Evolutionary conservation across 2,329 filamentous ascomycete species (phyloP).

Genomic region (Diaporthe ampelina): DNA sequence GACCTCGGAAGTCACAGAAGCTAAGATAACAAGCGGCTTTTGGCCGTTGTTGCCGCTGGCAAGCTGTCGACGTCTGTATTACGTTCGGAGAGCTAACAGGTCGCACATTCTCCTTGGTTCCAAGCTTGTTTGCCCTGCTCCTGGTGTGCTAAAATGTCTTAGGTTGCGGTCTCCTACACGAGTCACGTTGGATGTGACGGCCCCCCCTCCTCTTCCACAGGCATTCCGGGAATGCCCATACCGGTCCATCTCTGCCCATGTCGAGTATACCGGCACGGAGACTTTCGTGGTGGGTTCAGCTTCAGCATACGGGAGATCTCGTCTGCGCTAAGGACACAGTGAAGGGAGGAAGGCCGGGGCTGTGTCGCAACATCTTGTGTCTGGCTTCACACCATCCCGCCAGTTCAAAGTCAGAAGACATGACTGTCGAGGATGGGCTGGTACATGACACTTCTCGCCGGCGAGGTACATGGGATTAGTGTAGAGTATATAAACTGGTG

Average conservation of each 20-base stretch:
- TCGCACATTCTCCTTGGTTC: slow-evolving; percentile 28
- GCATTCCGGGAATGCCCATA: slow-evolving; percentile 45
- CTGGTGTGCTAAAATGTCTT: slow-evolving; percentile 53
- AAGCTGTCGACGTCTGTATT: slow-evolving; percentile 28
- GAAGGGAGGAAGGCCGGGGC: slow-evolving; percentile 27
- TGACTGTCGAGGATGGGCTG: slow-evolving; percentile 18
- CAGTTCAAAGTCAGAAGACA: slow-evolving; percentile 47
- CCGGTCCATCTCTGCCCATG: slow-evolving; percentile 21
- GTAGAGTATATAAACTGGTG: slow-evolving; percentile 39
- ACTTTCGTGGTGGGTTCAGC: slow-evolving; percentile 43
- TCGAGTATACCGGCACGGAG: slow-evolving; percentile 36
- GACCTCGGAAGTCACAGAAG: slow-evolving; percentile 19
- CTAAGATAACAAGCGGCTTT: slow-evolving; percentile 8
- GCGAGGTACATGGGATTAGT: slow-evolving; percentile 22
- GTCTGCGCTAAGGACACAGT: slow-evolving; percentile 16
- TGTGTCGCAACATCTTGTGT: slow-evolving; percentile 38
- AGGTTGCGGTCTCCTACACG: slow-evolving; percentile 43
- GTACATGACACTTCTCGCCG: slow-evolving; percentile 40
- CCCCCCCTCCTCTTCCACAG: slow-evolving; percentile 42
- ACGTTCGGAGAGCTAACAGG: slow-evolving; percentile 34
- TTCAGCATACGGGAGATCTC: slow-evolving; percentile 6
- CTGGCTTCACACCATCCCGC: slow-evolving; percentile 47
- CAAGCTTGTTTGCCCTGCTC: slow-evolving; percentile 41
- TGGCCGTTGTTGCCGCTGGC: slow-evolving; percentile 36
- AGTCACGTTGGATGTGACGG: slow-evolving; percentile 49